Evolutionary conservation across 441 rosid species (phyloP), one percentile per base, ranked within the genome.

Genomic region (Gossypium davidsonii): DNA sequence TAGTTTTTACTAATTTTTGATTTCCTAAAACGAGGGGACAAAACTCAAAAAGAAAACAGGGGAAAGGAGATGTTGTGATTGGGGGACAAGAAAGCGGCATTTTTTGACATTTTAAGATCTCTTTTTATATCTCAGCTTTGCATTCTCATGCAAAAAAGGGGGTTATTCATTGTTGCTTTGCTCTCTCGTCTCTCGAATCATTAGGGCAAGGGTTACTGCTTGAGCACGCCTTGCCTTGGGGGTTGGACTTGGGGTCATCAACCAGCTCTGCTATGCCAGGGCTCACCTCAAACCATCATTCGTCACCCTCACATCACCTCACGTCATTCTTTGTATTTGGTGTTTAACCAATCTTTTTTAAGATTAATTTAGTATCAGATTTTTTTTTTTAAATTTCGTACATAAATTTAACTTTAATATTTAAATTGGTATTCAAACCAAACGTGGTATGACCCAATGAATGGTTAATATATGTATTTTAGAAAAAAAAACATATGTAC

Each of bases 371-470:
- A 3, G 1, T 3, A 28, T 26, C 3, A 3, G 5, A 0, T 0
- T 3, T 28, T 26, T 26, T 25, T 26, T 26, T 26, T 3, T n/a
- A n/a, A 26, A 26, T 26, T 26, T 26, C 4, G 0, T 28, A 28
- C 31, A 28, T 3, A 28, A 28, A 28, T 28, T 28, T 28, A 28
- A 28, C 31, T 28, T 28, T 3, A 28, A 28, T 28, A 28, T 28
- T 28, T 28, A 3, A 3, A 3, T 28, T 28, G 1, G 0, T 3
- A 28, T 28, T 28, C 4, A 28, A 28, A 0, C 1, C 5, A 28
- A 28, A 28, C 0, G 4, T 26, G 0, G 0, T 26, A 0, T 28
- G 0, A 0, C 0, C 0, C 0, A 4, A 31, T 31, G 6, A 31
- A 31, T 31, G 34, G 1, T 28, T 28, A 0, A 4, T 4, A 28